Base-by-base conservation (phyloP, 1,284 basidiomycete species). In the Ustilago sp. region DNA sequence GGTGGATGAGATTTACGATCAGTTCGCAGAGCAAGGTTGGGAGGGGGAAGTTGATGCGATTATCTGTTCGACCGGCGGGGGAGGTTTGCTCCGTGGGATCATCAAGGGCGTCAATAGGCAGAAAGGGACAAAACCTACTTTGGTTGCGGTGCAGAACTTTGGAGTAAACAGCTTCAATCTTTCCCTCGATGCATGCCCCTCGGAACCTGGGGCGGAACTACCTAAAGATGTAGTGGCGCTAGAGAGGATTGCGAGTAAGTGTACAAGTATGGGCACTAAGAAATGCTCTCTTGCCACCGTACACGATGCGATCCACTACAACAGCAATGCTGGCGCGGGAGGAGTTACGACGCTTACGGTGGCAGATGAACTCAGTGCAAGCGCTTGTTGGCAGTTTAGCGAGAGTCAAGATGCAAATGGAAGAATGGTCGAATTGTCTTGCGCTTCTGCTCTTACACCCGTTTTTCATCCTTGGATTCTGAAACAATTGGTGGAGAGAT, bases 381-480 rank as follows among this genome's bases (percentile, higher is more conserved):
- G 62, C 2, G 78, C 81, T 0, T 71, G 75, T 43, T 81, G 73
- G 62, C 63, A 65, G 13, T 80, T 80, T 54, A 17, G 47, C 36
- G 48, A 50, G 55, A 55, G 36, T 38, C 28, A 4, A 35, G 70
- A 11, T 32, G 47, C n/a, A 3, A 41, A 35, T 7, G 12, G 13
- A n/a, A 69, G 72, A 11, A 66, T 81, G 51, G 82, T 84, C 39
- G 84, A 85, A 50, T 68, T 83, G 7, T 80, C 79, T 41, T 85
- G 84, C 50, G 78, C 79, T 0, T 70, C 63, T 1, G 72, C 78
- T 0, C 56, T 85, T 5, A 65, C 74, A 0, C 80, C 83, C 0
- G 38, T 80, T 17, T 85, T 76, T 63, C 69, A 71, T 45, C 62
- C 68, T 8, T 54, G 74, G 72, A 66, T 80, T 35, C 38, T 77